Evolutionary conservation across 2,329 filamentous ascomycete genomes (phyloP).

Genomic region (Claviceps cyperi): DNA sequence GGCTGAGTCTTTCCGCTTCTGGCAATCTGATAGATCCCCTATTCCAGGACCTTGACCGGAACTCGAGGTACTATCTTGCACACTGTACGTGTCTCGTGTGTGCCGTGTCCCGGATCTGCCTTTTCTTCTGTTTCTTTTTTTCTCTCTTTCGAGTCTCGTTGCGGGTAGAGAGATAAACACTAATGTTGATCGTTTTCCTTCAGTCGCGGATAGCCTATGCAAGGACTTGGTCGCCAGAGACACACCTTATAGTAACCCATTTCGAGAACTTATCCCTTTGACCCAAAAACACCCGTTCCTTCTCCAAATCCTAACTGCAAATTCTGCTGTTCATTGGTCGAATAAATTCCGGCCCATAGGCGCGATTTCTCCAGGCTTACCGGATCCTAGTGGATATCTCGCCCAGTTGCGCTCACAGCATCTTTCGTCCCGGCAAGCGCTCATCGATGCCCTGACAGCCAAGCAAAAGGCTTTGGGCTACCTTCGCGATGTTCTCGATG

Average conservation of each 20-base stretch:
- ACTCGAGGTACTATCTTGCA: conserved; percentile 31
- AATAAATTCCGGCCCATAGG: conserved; percentile 25
- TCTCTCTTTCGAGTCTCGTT: neutral
- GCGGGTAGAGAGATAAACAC: neutral
- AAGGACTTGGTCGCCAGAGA: conserved; percentile 38
- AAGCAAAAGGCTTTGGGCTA: conserved; percentile 32
- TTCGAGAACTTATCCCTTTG: conserved; percentile 32
- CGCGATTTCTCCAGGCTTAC: conserved; percentile 16
- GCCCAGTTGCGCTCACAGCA: conserved; percentile 23
- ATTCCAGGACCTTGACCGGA: conserved; percentile 35
- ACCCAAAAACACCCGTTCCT: conserved; percentile 30
- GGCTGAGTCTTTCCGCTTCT: neutral
- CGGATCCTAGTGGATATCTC: conserved; percentile 23
- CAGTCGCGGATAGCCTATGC: conserved; percentile 34
- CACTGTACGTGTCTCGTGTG: conserved; percentile 28
- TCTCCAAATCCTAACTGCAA: conserved; percentile 33
- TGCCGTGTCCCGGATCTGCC: neutral
- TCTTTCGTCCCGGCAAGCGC: conserved; percentile 22
- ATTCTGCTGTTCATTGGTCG: conserved; percentile 34
- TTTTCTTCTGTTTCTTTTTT: neutral
- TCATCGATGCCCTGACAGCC: conserved; percentile 32
- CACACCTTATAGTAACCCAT: conserved; percentile 30
- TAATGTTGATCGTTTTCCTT: conserved; percentile 9
- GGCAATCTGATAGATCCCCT: conserved; percentile 36
- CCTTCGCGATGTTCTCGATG: conserved; percentile 25